Conservation (phyloP, 495 filamentous ascomycete genomes). For the Penicillium steckii region DNA sequence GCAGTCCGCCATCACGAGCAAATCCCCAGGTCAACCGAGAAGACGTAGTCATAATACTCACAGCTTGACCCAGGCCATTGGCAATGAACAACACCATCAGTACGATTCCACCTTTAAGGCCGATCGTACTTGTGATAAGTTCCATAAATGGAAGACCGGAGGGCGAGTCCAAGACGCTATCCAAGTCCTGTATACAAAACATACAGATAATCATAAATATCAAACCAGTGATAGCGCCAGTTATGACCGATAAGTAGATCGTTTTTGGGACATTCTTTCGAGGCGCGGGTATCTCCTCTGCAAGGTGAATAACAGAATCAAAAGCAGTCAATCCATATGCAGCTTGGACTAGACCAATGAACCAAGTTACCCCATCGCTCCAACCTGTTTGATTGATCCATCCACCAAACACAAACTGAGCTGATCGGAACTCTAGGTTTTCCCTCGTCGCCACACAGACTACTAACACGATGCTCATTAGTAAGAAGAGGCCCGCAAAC, state of each 20-base stretch:
- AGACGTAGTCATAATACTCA: slow-evolving; percentile 46
- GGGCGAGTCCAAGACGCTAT: slow-evolving; percentile 48
- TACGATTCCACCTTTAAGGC: slow-evolving; percentile 29
- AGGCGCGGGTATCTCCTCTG: slow-evolving; percentile 46
- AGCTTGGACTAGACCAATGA: slow-evolving; percentile 58
- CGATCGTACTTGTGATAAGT: slow-evolving; percentile 36
- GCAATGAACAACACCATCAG: slow-evolving; percentile 43
- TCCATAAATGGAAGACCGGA: slow-evolving; percentile 46
- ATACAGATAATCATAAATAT: slow-evolving; percentile 70
- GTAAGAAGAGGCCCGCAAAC: slow-evolving; percentile 41
- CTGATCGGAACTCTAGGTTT: slow-evolving; percentile 35
- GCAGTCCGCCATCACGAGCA: slow-evolving; percentile 53
- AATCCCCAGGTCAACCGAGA: slow-evolving; percentile 54
- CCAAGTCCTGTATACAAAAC: slow-evolving; percentile 66
- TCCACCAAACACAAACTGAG: slow-evolving; percentile 50
- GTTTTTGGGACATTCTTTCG: slow-evolving; percentile 38
- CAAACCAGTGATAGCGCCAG: slow-evolving; percentile 58
- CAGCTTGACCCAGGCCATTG: slow-evolving; percentile 41
- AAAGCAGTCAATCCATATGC: slow-evolving; percentile 58
- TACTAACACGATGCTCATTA: slow-evolving; percentile 42
- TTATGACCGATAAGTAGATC: slow-evolving; percentile 35
- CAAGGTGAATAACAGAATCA: slow-evolving; percentile 60
- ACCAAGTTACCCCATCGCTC: slow-evolving; percentile 61
- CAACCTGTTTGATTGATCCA: slow-evolving; percentile 63
- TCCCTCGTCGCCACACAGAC: slow-evolving; percentile 36